A percentile compares a stretch with the other conserved stretches of the same genome.
Conservation (phyloP, 495 filamentous ascomycete species). For the Penicillium odoratum region DNA sequence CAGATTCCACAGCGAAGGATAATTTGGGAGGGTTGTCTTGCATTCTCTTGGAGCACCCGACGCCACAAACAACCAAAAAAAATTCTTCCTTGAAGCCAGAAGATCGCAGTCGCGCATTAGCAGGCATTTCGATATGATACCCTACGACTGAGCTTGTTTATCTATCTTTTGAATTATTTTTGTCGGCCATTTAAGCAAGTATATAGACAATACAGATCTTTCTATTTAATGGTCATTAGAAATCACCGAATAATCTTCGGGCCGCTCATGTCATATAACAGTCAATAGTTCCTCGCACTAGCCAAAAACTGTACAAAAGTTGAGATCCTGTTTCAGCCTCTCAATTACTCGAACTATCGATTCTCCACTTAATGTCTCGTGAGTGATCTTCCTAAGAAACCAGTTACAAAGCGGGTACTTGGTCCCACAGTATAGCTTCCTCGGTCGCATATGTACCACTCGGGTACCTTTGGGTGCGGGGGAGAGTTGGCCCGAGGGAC, state of each 20-base stretch:
- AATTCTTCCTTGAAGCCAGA: constrained; percentile 28
- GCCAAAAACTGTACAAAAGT: not conserved
- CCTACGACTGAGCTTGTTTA: constrained; percentile 47
- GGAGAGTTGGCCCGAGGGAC: constrained; percentile 1
- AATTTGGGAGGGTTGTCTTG: constrained; percentile 5
- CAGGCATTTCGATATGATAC: constrained; percentile 55
- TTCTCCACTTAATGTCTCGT: not conserved
- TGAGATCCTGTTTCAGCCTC: constrained; percentile 13
- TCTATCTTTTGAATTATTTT: constrained; percentile 18
- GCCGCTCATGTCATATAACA: not conserved
- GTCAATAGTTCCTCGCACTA: not conserved
- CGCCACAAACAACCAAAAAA: constrained; percentile 22
- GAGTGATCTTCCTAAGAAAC: not conserved
- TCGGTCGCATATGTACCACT: constrained; percentile 5
- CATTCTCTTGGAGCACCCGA: constrained; percentile 22
- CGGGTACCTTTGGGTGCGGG: constrained; percentile 14
- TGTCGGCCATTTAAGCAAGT: constrained; percentile 16
- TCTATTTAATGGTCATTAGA: constrained; percentile 1
- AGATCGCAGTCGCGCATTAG: constrained; percentile 50
- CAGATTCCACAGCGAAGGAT: not conserved
- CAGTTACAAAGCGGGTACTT: constrained; percentile 3
- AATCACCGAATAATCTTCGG: not conserved
- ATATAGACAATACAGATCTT: constrained; percentile 25
- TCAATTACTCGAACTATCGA: not conserved
- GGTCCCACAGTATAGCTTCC: not conserved